Conservation (phyloP, 2,329 filamentous ascomycete species). For the Ophiostoma himal-ulmi region DNA sequence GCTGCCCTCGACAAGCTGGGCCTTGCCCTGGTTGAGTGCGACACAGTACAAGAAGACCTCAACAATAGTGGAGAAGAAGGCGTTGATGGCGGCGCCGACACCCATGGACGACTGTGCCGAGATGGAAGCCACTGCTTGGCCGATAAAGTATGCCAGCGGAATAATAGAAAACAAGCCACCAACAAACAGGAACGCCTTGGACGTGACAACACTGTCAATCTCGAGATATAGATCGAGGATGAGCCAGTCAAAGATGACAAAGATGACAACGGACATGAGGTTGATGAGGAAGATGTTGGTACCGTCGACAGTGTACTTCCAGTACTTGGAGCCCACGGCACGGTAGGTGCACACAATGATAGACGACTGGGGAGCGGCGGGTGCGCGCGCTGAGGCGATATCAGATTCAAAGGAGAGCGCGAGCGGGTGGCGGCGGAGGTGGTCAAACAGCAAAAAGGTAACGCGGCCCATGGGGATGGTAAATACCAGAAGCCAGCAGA, state of each 20-base stretch:
- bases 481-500: conserved; percentile 97
- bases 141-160: conserved; percentile 95
- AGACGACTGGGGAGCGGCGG: conserved; percentile 68
- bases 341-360: conserved; percentile 96
- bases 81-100: conserved; percentile 91
- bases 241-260: conserved; percentile 89
- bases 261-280: conserved; percentile 84
- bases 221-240: conserved; percentile 65
- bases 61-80: conserved; percentile 95
- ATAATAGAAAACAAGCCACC: conserved; percentile 87
- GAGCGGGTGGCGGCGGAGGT: conserved; percentile 85
- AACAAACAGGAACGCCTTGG: conserved; percentile 78
- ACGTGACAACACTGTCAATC: conserved; percentile 67
- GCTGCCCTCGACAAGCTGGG: conserved; percentile 87
- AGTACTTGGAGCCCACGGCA: conserved; percentile 89
- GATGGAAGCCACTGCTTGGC: conserved; percentile 95
- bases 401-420: conserved; percentile 92
- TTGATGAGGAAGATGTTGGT: conserved; percentile 99
- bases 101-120: conserved; percentile 99
- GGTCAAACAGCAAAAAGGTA: conserved; percentile 80
- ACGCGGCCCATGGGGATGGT: conserved; percentile 98
- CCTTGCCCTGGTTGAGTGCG: conserved; percentile 86
- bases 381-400: conserved; percentile 63
- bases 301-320: conserved; percentile 98
- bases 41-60: conserved; percentile 98